These are phyloP conservation scores for Hypoxylon rubiginosum DNA, from an alignment of 2,329 filamentous ascomycete species.

Conservation along the genomic window DNA sequence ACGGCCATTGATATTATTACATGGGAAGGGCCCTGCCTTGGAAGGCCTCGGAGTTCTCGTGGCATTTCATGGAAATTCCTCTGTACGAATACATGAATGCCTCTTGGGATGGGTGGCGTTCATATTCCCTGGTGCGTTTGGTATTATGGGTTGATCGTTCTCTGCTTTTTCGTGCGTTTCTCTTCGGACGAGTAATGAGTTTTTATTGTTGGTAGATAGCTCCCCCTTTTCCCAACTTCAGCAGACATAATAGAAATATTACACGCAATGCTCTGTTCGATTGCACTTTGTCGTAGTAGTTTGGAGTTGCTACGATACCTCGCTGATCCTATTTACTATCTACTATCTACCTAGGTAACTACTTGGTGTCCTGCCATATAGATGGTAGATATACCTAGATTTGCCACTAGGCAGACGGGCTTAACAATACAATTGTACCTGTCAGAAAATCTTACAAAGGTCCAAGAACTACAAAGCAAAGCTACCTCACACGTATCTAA, in stretches of 20 bases:
- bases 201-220: constrained; percentile 31
- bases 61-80: constrained; percentile 25
- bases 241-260: constrained; percentile 36
- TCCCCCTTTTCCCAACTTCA: constrained; percentile 21
- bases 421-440: no score
- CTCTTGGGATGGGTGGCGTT: constrained; percentile 34
- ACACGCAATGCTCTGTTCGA: constrained; percentile 7
- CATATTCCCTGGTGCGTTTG: constrained; percentile 32
- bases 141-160: constrained; percentile 18
- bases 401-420: no score
- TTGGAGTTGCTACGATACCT: no score
- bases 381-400: no score
- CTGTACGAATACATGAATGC: constrained; percentile 40
- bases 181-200: constrained; percentile 16
- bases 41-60: constrained; percentile 30
- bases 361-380: no score
- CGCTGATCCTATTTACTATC: no score
- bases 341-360: no score
- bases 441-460: no score
- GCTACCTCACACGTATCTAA: no score
- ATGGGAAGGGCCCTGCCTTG: constrained; percentile 13
- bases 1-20: constrained; percentile 38
- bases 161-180: constrained; percentile 9
- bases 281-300: background rate
- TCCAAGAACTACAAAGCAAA: no score